phyloP scores from a whole-genome alignment of 148 eudicot genomes.

The Salicornia ramosissima region DNA sequence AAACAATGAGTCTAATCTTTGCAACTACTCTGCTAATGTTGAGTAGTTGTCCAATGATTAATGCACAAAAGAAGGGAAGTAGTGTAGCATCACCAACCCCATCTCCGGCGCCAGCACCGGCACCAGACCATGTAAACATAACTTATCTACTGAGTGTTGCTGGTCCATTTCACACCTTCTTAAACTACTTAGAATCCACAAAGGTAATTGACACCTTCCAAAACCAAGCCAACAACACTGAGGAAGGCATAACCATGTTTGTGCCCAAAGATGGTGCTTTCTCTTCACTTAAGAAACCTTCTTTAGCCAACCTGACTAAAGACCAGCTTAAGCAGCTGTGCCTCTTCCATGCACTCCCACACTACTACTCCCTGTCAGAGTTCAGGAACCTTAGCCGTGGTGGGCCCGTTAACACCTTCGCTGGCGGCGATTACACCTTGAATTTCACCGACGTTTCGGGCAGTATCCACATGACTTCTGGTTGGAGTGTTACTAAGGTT shows the following conservation, averaged over 20 bases:
- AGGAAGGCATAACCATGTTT: slow-evolving; percentile 74
- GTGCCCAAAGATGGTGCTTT: slow-evolving; percentile 71
- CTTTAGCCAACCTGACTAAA: slow-evolving; percentile 65
- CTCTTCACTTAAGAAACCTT: slow-evolving; percentile 53
- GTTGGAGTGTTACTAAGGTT: slow-evolving; percentile 67
- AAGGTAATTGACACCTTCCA: slow-evolving; percentile 73
- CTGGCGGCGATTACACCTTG: slow-evolving; percentile 56
- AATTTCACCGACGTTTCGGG: slow-evolving; percentile 70
- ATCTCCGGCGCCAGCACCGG: slow-evolving; percentile 70
- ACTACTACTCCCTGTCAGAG: slow-evolving; percentile 70
- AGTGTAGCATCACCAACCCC: slow-evolving; percentile 30
- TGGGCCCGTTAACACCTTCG: slow-evolving; percentile 54
- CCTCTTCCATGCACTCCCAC: slow-evolving; percentile 82
- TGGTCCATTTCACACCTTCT: slow-evolving; percentile 80
- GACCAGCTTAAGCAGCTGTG: slow-evolving; percentile 67
- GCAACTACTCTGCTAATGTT: slow-evolving; percentile 29
- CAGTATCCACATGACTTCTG: slow-evolving; percentile 44
- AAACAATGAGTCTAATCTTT: slow-evolving; percentile 20
- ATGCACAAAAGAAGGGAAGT: slow-evolving; percentile 33
- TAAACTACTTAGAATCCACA: slow-evolving; percentile 55
- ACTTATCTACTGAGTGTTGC: slow-evolving; percentile 70
- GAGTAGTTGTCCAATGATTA: slow-evolving; percentile 29
- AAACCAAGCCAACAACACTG: slow-evolving; percentile 83
- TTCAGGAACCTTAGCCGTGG: slow-evolving; percentile 55
- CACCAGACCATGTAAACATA: slow-evolving; percentile 58